Conservation (phyloP, 192 early-diverging fungal species). For the Entophlyctis helioformis region DNA sequence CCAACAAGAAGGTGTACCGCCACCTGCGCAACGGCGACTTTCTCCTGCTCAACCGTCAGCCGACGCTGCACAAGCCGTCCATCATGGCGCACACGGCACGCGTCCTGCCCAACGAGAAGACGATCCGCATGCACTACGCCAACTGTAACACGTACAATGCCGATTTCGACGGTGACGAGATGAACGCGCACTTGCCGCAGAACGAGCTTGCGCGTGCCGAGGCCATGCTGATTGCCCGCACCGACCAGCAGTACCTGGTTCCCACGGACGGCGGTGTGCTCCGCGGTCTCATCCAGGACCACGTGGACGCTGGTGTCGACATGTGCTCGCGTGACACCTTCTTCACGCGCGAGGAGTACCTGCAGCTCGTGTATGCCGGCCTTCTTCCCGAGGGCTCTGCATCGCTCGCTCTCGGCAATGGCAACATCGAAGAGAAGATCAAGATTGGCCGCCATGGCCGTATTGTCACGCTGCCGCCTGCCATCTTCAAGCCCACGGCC, state of each 20-base stretch:
- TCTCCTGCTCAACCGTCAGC: conserved; percentile 95
- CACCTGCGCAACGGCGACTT: conserved; percentile 97
- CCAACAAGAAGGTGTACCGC: conserved; percentile 94
- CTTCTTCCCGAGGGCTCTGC: conserved; percentile 69
- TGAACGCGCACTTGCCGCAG: conserved; percentile 99
- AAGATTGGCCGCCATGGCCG: conserved; percentile 50
- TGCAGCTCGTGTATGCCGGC: conserved; percentile 84
- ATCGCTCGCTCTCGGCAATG: conserved; percentile 44
- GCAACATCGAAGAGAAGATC: conserved; percentile 42
- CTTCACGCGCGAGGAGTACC: conserved; percentile 79
- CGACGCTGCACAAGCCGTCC: conserved; percentile 97
- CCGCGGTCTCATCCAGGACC: conserved; percentile 97
- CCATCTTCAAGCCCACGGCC: conserved; percentile 71
- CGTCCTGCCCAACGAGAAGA: conserved; percentile 91
- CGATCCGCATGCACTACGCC: conserved; percentile 99
- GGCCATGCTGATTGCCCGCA: conserved; percentile 88
- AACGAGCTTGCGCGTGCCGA: conserved; percentile 94
- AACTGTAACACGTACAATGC: conserved; percentile 59
- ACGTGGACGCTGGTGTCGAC: conserved; percentile 92
- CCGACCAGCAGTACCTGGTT: conserved; percentile 91
- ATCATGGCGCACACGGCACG: conserved; percentile 97
- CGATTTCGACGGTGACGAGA: conserved; percentile 99
- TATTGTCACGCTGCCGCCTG: conserved; percentile 76
- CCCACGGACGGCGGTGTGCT: conserved; percentile 95
- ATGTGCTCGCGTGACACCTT: conserved; percentile 82